Conservation (phyloP, 2,329 filamentous ascomycete species). For the Aspergillus fumigatiaffinis region DNA sequence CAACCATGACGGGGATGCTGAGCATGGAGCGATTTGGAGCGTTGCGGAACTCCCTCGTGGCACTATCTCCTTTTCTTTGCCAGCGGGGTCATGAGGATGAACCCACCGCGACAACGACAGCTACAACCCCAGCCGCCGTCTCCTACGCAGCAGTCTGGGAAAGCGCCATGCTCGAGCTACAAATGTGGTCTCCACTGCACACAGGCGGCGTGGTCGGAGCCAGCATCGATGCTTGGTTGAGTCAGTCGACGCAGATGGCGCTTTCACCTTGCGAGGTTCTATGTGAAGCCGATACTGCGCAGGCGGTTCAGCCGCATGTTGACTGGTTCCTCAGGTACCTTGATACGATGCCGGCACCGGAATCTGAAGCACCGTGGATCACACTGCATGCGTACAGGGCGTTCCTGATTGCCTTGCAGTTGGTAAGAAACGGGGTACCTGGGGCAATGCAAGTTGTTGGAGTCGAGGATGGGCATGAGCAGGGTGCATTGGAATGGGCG, state of each 20-base stretch:
- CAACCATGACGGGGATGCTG: slow-evolving; percentile 41
- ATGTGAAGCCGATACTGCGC: slow-evolving; percentile 22
- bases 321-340: too few species aligned
- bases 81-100: too few species aligned
- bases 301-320: too few species aligned
- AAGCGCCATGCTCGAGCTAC: slow-evolving; percentile 42
- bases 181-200: slow-evolving; percentile 42
- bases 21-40: slow-evolving; percentile 39
- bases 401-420: too few species aligned
- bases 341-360: too few species aligned
- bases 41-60: slow-evolving; percentile 32
- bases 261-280: slow-evolving; percentile 28
- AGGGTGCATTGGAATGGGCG: too few species aligned
- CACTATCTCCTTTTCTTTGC: slow-evolving; percentile 20
- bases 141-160: slow-evolving; percentile 39
- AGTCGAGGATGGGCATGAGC: too few species aligned
- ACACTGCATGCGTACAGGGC: too few species aligned
- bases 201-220: slow-evolving; percentile 37
- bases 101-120: too few species aligned
- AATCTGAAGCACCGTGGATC: too few species aligned
- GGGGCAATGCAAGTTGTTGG: too few species aligned
- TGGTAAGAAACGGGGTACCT: too few species aligned
- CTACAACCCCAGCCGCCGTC: background rate
- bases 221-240: slow-evolving; percentile 34
- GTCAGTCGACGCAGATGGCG: slow-evolving; percentile 28